These are phyloP conservation scores for Dactylella cylindrospora DNA, from an alignment of 2,329 filamentous ascomycete species.

Conservation along the genomic window DNA sequence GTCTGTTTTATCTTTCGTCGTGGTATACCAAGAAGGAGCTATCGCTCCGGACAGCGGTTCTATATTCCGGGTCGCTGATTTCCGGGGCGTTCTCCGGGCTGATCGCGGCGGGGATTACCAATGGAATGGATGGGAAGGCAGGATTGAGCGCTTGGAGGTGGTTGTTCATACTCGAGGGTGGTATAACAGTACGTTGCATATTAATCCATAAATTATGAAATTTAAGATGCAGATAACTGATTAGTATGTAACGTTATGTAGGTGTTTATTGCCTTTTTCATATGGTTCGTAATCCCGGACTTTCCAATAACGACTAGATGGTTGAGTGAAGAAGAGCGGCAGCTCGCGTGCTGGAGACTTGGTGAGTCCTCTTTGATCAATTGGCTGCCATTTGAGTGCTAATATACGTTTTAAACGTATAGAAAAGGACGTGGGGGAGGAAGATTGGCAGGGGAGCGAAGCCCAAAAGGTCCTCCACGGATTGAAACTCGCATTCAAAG, in stretches of 20 bases:
- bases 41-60: slow-evolving; percentile 64
- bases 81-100: slow-evolving; percentile 71
- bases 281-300: slow-evolving; percentile 66
- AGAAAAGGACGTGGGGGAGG: slow-evolving; percentile 61
- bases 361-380: no score
- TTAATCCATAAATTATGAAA: not conserved
- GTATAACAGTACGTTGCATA: slow-evolving; percentile 57
- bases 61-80: slow-evolving; percentile 69
- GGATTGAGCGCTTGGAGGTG: slow-evolving; percentile 66
- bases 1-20: slow-evolving; percentile 64
- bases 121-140: slow-evolving; percentile 62
- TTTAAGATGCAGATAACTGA: not conserved
- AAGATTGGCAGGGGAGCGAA: slow-evolving; percentile 62
- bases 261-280: slow-evolving; percentile 60
- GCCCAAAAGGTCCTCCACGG: slow-evolving; percentile 62
- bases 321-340: slow-evolving; percentile 62
- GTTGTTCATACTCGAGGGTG: slow-evolving; percentile 71
- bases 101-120: slow-evolving; percentile 65
- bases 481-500: slow-evolving; percentile 60
- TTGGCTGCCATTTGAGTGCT: no score
- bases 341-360: slow-evolving; percentile 63
- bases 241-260: slow-evolving; percentile 1
- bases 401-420: no score
- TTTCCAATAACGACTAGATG: slow-evolving; percentile 65
- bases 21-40: slow-evolving; percentile 70